These are phyloP conservation scores for Agaricus subrufescens DNA, from an alignment of 768 basidiomycete genomes.

Conservation along the genomic window DNA sequence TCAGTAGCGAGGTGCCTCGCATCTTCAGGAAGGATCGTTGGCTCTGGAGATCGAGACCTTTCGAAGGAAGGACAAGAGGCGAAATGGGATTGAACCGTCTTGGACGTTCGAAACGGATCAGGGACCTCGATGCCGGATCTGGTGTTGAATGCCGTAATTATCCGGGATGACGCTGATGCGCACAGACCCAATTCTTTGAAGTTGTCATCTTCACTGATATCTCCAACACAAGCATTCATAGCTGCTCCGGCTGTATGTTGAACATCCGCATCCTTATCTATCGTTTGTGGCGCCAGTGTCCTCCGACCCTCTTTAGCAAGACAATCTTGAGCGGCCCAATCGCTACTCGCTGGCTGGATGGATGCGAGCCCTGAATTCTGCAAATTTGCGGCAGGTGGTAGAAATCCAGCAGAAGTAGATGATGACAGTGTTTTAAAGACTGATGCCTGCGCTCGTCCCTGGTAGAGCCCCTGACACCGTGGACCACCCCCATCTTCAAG, in stretches of 20 bases:
- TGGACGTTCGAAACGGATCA: slow-evolving; percentile 35
- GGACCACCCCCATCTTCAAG: slow-evolving; percentile 41
- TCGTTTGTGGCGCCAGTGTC: slow-evolving; percentile 14
- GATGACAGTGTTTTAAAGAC: background rate
- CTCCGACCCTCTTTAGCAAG: slow-evolving; percentile 30
- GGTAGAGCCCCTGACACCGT: slow-evolving; percentile 22
- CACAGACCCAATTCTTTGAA: slow-evolving; percentile 53
- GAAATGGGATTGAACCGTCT: slow-evolving; percentile 30
- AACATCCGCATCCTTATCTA: slow-evolving; percentile 24
- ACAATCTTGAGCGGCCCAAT: slow-evolving; percentile 35
- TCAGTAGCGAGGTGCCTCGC: background rate
- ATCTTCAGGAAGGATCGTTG: background rate
- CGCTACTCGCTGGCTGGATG: slow-evolving; percentile 12
- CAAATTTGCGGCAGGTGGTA: too few species aligned
- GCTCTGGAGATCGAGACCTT: background rate
- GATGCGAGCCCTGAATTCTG: background rate
- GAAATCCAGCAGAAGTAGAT: too few species aligned
- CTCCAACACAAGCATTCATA: slow-evolving; percentile 35
- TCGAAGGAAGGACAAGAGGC: slow-evolving; percentile 4
- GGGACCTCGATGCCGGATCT: slow-evolving; percentile 40
- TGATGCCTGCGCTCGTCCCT: background rate
- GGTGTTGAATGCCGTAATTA: slow-evolving; percentile 39
- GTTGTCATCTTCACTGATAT: slow-evolving; percentile 42
- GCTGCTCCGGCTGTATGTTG: slow-evolving; percentile 37
- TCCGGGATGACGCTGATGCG: slow-evolving; percentile 60